These are phyloP conservation scores for Melaleuca alternifolia DNA, from an alignment of 345 rosid species.

Conservation along the genomic window DNA sequence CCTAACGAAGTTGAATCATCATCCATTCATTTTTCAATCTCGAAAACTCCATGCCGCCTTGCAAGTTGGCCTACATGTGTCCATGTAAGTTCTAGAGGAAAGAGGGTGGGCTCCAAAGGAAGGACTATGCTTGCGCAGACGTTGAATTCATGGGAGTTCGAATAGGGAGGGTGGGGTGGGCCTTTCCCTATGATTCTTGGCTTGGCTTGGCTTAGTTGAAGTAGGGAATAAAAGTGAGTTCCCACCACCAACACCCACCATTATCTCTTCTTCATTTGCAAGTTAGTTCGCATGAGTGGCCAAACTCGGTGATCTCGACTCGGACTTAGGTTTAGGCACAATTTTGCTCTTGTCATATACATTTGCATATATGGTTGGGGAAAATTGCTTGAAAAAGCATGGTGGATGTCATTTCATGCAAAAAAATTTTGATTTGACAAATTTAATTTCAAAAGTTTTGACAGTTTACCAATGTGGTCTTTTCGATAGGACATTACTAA, in stretches of 20 bases:
- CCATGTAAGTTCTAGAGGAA: neutral
- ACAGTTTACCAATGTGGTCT: neutral
- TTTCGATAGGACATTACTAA: neutral
- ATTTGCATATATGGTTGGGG: neutral
- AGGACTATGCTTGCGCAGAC: neutral
- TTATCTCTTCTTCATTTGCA: neutral
- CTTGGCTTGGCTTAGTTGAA: neutral
- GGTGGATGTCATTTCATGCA: too few species aligned
- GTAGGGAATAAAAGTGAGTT: neutral
- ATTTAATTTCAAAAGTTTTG: neutral
- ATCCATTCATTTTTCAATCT: neutral
- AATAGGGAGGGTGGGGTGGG: fast-evolving
- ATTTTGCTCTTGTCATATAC: neutral
- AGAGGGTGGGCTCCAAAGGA: neutral
- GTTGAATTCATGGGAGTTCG: neutral
- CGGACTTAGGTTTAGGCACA: neutral
- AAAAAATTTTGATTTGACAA: too few species aligned
- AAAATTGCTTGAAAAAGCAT: neutral
- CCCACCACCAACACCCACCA: neutral
- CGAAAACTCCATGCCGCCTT: neutral
- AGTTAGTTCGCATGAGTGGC: neutral
- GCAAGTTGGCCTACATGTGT: neutral
- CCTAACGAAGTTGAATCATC: neutral
- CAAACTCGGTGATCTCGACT: neutral
- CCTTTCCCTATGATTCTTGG: neutral